Conservation (phyloP, 768 basidiomycete genomes). For the Clathrus columnatus region DNA sequence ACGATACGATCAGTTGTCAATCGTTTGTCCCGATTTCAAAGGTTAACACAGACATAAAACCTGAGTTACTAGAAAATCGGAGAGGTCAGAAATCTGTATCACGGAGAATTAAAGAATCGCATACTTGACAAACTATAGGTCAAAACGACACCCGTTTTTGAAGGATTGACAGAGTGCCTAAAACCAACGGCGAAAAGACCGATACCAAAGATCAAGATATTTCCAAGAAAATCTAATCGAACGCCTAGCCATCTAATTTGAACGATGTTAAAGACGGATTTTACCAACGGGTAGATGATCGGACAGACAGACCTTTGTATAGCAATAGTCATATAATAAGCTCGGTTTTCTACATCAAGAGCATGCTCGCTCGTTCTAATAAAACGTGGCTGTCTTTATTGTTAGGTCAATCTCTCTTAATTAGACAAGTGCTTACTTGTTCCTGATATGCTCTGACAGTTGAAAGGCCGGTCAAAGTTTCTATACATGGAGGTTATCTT, state of each 20-base stretch:
- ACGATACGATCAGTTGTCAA: background rate
- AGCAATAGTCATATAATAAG: slow-evolving; percentile 55
- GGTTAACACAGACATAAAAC: slow-evolving; percentile 11
- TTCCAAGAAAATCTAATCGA: slow-evolving; percentile 58
- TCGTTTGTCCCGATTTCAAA: too few species aligned
- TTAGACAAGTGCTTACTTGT: slow-evolving; percentile 29
- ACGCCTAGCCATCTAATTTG: slow-evolving; percentile 42
- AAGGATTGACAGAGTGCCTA: slow-evolving; percentile 43
- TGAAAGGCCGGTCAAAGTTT: slow-evolving; percentile 53
- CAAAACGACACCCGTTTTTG: slow-evolving; percentile 55
- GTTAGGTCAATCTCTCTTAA: background rate
- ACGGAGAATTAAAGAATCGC: slow-evolving; percentile 23
- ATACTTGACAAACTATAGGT: slow-evolving; percentile 35
- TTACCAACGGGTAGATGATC: background rate
- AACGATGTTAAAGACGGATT: slow-evolving; percentile 8
- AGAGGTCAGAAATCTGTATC: slow-evolving; percentile 17
- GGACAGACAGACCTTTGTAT: slow-evolving; percentile 39
- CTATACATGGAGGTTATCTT: slow-evolving; percentile 21
- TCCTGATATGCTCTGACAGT: slow-evolving; percentile 53
- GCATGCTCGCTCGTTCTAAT: slow-evolving; percentile 42
- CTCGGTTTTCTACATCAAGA: slow-evolving; percentile 50
- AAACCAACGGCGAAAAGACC: slow-evolving; percentile 60
- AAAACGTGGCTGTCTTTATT: slow-evolving; percentile 32
- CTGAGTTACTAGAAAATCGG: slow-evolving; percentile 10
- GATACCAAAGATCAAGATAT: slow-evolving; percentile 61